Base-by-base conservation (phyloP, 805 yeast species). In the Starmera pachycereana region DNA sequence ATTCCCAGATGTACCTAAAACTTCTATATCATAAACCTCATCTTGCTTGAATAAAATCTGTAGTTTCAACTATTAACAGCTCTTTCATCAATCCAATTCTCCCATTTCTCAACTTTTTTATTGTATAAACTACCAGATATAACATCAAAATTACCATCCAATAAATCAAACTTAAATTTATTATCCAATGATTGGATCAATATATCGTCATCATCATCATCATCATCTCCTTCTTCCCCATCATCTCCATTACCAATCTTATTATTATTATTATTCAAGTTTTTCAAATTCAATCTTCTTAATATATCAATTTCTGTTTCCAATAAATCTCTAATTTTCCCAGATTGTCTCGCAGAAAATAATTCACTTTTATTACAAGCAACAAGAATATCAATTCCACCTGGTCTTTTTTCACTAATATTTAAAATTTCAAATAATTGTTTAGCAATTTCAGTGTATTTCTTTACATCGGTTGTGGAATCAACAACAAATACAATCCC, bases 361-460 rank as follows among this genome's bases (percentile, higher is more conserved):
- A 80, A 71, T 51, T 92, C 97, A 38, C 74, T 72, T 58, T 90
- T 90, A 64, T 90, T 90, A 45, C 92, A 78, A 13, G 89, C 92
- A 43, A 92, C 62, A 37, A 83, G 63, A 33, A 83, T 67, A 54
- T 85, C 90, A 18, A 83, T 70, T 4, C 94, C 94, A 45, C 74
- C 76, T 13, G 78, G 75, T 38, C 69, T 63, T 48, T 61, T 62
- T 54, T 86, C 97, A 2, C 90, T 76, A 13, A 68, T 51, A 32
- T 72, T 63, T 35, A 88, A 66, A 33, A 87, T 62, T 37, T 72
- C 66, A 55, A 78, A 71, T 45, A 87, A 60, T 44, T 73, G 71
- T 44, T 69, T 66, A 0, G 87, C 82, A 5, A 79, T 74, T 33
- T 57, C 65, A n/a, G 68, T 58, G 46, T 81, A 63, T 31, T 62